Base-by-base conservation (phyloP, 176 grass and related monocot genomes). In the Urochloa ruziziensis region DNA sequence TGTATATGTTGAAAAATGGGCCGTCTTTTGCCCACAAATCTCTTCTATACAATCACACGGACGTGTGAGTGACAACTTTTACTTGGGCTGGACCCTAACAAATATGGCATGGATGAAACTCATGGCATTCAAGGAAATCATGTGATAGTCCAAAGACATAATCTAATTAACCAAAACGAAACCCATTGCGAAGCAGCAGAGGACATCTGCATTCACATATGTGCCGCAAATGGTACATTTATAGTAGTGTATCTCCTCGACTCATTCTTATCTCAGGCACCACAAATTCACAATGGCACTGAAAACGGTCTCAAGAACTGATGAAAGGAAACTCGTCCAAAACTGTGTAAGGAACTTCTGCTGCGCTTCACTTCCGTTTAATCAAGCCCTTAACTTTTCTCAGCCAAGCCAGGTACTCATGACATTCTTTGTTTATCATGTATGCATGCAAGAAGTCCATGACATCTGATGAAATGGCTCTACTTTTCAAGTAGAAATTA, bases 401-500 rank as follows among this genome's bases (percentile, higher is more conserved):
- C 62, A 89, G 44, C 88, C 88, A 89, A 43, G 77, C 51, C 14
- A 89, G 62, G n/a, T 89, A 89, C 51, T 89, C 87, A 46, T 70
- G 62, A 53, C 87, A 85, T 27, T 85, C 82, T 23, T 89, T 81
- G 12, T 81, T 89, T 81, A 89, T 89, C 88, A 89, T 85, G 63
- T 89, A 85, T 0, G 88, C 88, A 29, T 81, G 88, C 10, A 85
- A 27, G 70, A 89, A 76, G 36, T 85, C 32, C 7, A 77, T 76
- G n/a, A 89, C 60, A 68, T 85, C 77, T 4, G 54, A 21, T 2
- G 70, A 81, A 79, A 89, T 81, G 25, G 62, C 77, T 73, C 82
- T 85, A 46, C 72, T 81, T 62, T 39, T 68, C 88, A 85, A 29
- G 77, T 81, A 89, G 27, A 54, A 59, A 62, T 76, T 67, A 46